These are phyloP conservation scores for Fomitopsis palustris DNA, from an alignment of 1,284 basidiomycete genomes.

Conservation along the genomic window DNA sequence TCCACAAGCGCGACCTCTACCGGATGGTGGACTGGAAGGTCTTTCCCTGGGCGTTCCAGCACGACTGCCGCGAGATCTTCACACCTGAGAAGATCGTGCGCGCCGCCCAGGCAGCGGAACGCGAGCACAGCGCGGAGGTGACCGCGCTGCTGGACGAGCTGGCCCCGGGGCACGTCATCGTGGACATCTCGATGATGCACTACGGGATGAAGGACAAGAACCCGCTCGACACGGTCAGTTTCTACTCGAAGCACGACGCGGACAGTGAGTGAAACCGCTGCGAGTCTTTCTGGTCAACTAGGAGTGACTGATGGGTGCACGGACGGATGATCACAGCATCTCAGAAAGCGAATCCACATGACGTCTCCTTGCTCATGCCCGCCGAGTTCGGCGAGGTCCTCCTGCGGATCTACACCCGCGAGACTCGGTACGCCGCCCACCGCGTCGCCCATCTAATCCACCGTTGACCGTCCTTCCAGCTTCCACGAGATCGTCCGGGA, in stretches of 20 bases:
- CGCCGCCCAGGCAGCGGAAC: constrained; percentile 35
- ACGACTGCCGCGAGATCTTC: constrained; percentile 38
- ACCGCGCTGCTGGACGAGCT: constrained; percentile 34
- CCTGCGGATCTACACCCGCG: constrained; percentile 64
- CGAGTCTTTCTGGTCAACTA: constrained; percentile 5
- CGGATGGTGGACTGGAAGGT: constrained; percentile 65
- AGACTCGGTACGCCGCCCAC: constrained; percentile 35
- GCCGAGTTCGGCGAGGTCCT: constrained; percentile 58
- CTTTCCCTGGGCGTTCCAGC: constrained; percentile 45
- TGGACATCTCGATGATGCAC: constrained; percentile 61
- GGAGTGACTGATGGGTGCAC: neutral
- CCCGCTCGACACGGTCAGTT: constrained; percentile 63
- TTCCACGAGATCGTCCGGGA: constrained; percentile 59
- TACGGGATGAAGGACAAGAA: constrained; percentile 72
- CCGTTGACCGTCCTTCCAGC: constrained; percentile 18
- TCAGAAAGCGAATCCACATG: constrained; percentile 44
- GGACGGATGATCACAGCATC: constrained; percentile 31
- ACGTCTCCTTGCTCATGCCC: constrained; percentile 63
- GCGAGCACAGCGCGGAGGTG: constrained; percentile 19
- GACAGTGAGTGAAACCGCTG: constrained; percentile 43
- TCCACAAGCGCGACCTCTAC: constrained; percentile 64
- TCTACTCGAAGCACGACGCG: constrained; percentile 68
- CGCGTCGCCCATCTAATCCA: neutral
- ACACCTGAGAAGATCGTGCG: constrained; percentile 54
- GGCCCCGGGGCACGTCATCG: constrained; percentile 51